phyloP scores from a whole-genome alignment of 192 early-diverging fungal species.

The Mortierella claussenii region DNA sequence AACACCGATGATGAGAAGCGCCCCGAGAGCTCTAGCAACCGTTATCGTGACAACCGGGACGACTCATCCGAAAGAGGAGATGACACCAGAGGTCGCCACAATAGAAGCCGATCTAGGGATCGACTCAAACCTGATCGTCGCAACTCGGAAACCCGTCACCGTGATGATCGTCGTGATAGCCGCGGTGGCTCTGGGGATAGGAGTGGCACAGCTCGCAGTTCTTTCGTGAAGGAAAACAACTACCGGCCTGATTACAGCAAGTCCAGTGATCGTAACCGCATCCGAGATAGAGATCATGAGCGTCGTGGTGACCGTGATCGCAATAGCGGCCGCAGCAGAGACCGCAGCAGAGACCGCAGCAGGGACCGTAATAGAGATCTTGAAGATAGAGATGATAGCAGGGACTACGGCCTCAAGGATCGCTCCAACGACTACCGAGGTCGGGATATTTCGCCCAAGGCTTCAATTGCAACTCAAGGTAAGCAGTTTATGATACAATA shows the following conservation, averaged over 20 bases:
- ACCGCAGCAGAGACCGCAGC: not conserved
- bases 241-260: not conserved
- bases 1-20: too few species aligned
- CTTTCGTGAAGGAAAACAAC: not conserved
- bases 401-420: not conserved
- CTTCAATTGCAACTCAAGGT: not conserved
- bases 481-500: not conserved
- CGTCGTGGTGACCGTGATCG: constrained; percentile 5
- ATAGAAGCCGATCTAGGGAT: constrained; percentile 15
- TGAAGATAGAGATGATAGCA: not conserved
- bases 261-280: not conserved
- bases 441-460: not conserved
- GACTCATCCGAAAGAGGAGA: constrained; percentile 1
- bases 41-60: constrained; percentile 2
- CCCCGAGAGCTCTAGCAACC: too few species aligned
- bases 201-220: not conserved
- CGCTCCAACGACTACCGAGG: not conserved
- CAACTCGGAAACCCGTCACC: not conserved
- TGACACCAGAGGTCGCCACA: not conserved
- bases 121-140: not conserved
- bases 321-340: not conserved
- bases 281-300: not conserved
- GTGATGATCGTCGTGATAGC: constrained; percentile 7
- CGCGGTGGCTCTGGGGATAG: not conserved
- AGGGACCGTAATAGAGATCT: not conserved